Base-by-base conservation (phyloP, 495 filamentous ascomycete species). In the Bathelium albidoporum region DNA sequence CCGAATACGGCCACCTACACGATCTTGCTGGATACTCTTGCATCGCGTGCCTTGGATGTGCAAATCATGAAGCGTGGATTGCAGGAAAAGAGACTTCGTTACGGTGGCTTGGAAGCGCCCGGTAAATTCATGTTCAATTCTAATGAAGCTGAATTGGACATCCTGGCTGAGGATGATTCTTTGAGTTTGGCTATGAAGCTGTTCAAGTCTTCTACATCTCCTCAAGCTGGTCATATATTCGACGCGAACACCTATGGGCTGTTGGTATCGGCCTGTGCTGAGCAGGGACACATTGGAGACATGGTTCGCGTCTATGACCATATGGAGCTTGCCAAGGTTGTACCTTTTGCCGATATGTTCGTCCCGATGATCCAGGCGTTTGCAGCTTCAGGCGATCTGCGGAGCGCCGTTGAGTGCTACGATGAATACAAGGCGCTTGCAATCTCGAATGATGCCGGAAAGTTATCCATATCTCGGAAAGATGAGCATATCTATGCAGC, bases 301-400 rank as follows among this genome's bases (percentile, higher is more conserved):
- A 97, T 97, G 94, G 82, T 94, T 59, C 83, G 85, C 34, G 77
- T 96, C 18, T 96, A 92, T 72, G 84, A 85, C 60, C 90, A 97
- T 72, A 92, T 97, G 89, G 91, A 96, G 72, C 73, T 79, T 49
- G 83, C 82, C 61, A 85, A 83, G 61, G 81, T 91, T 26, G 81
- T 80, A 16, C 89, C 93, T 0, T 84, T 83, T 64, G 85, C 89
- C 22, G 84, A 87, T 44, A 91, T 91, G 36, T 96, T 95, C 75
- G 85, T 90, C 1, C 81, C 85, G 16, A 95, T 98, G 89, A 97
- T 98, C 70, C 83, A 89, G 43, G 91, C 90, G 0, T 97, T 96
- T 70, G 91, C 88, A 52, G 81, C 81, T 32, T 81, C 80, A 4
- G 86, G 90, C 18, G 90, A 98, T 69, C 79, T 97, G 41, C 78